These are phyloP conservation scores for Prototheca stagnorum DNA, from an alignment of 163 green algal species.

Conservation along the genomic window DNA sequence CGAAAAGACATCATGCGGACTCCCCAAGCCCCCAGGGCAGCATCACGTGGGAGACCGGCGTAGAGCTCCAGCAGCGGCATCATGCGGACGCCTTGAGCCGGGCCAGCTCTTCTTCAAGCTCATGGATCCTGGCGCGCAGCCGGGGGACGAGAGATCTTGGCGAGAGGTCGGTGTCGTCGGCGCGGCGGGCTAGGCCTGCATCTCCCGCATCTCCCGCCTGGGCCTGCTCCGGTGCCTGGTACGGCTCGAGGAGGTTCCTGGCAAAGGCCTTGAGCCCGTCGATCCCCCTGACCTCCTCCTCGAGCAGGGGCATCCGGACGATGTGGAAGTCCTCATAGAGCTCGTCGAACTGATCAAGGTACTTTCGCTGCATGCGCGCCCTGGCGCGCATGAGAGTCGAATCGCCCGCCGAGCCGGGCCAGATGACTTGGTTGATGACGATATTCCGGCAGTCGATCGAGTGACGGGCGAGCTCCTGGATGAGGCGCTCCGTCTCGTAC, in stretches of 20 bases:
- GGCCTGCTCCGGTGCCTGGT: neutral
- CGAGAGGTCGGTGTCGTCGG: too few species aligned
- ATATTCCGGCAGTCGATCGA: slow-evolving; percentile 92
- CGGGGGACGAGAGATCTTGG: too few species aligned
- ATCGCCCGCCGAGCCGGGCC: slow-evolving; percentile 36
- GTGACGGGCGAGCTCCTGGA: slow-evolving; percentile 90
- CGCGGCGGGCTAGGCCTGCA: slow-evolving; percentile 5
- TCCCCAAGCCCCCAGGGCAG: too few species aligned
- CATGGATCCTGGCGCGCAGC: slow-evolving; percentile 6
- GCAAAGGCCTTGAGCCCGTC: slow-evolving; percentile 54
- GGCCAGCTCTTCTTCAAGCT: slow-evolving; percentile 13
- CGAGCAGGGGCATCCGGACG: slow-evolving; percentile 71
- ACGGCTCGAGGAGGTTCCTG: slow-evolving; percentile 24
- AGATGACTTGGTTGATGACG: slow-evolving; percentile 94
- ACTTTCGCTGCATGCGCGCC: slow-evolving; percentile 83
- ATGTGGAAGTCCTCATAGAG: slow-evolving; percentile 98
- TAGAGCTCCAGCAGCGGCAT: neutral
- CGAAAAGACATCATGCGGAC: too few species aligned
- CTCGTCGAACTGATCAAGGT: slow-evolving; percentile 85
- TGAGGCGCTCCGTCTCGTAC: slow-evolving; percentile 93
- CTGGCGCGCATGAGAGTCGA: slow-evolving; percentile 61
- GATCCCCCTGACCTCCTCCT: slow-evolving; percentile 73
- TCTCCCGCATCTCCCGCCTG: slow-evolving; percentile 5
- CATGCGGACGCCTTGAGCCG: neutral
- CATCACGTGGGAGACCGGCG: too few species aligned